Evolutionary conservation across 2,329 filamentous ascomycete genomes (phyloP), one percentile per base, ranked within the genome.

Genomic region (Cercospora brassicicola): DNA sequence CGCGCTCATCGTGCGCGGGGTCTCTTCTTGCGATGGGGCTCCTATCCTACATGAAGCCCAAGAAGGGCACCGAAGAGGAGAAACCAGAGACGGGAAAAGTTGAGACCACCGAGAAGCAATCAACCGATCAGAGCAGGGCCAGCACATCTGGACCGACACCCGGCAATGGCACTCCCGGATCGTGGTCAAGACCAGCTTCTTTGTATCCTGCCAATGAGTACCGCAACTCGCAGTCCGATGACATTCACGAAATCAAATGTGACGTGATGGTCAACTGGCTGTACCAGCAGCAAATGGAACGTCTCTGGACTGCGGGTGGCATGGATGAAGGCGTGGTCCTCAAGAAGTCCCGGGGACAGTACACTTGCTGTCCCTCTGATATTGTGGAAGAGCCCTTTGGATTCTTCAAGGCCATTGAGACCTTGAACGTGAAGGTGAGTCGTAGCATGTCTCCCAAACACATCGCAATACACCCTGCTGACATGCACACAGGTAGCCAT

Each of bases 201-300:
- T 69, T 79, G 9, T 78, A 77, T 63, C 78, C 78, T 2, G 65
- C 59, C 23, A 76, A 76, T 45, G 77, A 79, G 42, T 79, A 76
- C 67, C 75, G 78, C 28, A 79, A 84, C 77, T 74, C 73, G 5
- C 72, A 78, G 33, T 77, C 78, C 61, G 82, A 85, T 36, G 82
- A 81, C 51, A 77, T 87, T 59, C 76, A 81, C 59, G 84, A 87
- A 67, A 83, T 88, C 74, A 88, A 86, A 75, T 83, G 81, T 71
- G 86, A 89, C 75, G 84, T 90, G 70, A 87, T 89, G 82, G 87
- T 87, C 73, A 88, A 85, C 72, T 89, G 85, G 83, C 81, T 90
- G 2, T 86, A 88, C 75, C 84, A 88, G 67, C 85, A 88, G 73
- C 87, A 89, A 69, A 81, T 87, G 69, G 85, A 89, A 74, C 81